Evolutionary conservation across 1,284 basidiomycete genomes (phyloP).

Genomic region (Ganoderma resinaceum): DNA sequence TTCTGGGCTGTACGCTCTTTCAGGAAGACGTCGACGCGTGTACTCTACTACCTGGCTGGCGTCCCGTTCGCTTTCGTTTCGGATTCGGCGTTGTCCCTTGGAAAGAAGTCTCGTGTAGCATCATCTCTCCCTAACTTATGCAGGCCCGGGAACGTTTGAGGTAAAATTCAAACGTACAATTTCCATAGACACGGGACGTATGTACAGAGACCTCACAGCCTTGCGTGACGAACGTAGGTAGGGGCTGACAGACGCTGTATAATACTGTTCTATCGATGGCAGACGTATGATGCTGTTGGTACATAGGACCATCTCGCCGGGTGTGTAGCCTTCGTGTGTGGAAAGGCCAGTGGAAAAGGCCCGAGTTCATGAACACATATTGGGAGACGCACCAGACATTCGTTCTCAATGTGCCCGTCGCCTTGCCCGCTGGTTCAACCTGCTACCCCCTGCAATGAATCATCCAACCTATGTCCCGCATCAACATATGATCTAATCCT

Average conservation of each 20-base stretch:
- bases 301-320: background rate
- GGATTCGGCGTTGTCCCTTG: background rate
- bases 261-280: background rate
- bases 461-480: too few relatives aligned
- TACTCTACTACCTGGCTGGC: slow-evolving; percentile 8
- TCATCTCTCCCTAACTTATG: background rate
- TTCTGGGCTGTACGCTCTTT: slow-evolving; percentile 16
- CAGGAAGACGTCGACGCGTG: slow-evolving; percentile 16
- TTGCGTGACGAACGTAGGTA: background rate
- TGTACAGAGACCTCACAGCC: background rate
- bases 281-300: background rate
- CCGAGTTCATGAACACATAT: background rate
- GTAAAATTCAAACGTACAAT: background rate
- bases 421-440: background rate
- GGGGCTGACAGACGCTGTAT: background rate
- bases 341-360: background rate
- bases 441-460: background rate
- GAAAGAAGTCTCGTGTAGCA: background rate
- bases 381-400: background rate
- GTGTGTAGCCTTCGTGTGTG: background rate
- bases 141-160: background rate
- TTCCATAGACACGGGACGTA: background rate
- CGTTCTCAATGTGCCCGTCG: background rate
- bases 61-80: background rate
- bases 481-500: too few relatives aligned